These are phyloP conservation scores for Nelumbo lutea DNA, from an alignment of 164 flowering plant species.

Conservation along the genomic window DNA sequence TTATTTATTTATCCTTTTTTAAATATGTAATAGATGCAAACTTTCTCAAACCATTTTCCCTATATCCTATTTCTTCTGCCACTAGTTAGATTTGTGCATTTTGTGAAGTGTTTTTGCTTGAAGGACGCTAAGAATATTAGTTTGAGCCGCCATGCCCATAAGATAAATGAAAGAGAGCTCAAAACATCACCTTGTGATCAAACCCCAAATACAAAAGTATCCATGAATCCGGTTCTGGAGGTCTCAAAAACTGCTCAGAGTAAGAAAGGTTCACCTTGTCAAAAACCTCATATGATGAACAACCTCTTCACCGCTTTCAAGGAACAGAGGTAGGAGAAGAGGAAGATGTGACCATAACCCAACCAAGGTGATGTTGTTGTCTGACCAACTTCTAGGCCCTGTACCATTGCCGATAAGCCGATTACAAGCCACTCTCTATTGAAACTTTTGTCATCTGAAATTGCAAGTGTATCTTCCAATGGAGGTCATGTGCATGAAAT, in stretches of 20 bases:
- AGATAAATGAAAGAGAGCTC: constrained; percentile 84
- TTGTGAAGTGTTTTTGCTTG: constrained; percentile 14
- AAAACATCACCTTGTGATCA: constrained; percentile 71
- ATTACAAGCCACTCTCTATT: constrained; percentile 9
- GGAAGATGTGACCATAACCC: constrained; percentile 63
- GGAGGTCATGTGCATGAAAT: constrained; percentile 32
- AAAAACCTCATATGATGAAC: constrained; percentile 37
- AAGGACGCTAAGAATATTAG: constrained; percentile 5
- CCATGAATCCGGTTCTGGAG: constrained; percentile 47
- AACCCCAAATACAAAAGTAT: constrained; percentile 44
- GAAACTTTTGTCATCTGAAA: constrained; percentile 15
- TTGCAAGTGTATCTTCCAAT: constrained; percentile 25
- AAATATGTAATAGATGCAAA: no score
- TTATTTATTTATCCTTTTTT: no score
- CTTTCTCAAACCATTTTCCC: no score
- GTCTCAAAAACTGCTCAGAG: constrained; percentile 48
- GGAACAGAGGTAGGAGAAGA: constrained; percentile 58
- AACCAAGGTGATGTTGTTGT: constrained; percentile 52
- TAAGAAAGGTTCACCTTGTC: constrained; percentile 62
- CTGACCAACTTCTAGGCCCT: constrained; percentile 55
- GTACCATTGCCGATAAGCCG: constrained; percentile 36
- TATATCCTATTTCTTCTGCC: no score
- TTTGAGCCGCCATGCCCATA: constrained; percentile 50
- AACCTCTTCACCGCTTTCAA: constrained; percentile 46
- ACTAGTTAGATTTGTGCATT: constrained; percentile 9